These are phyloP conservation scores for Paraconiothyrium brasiliense DNA, from an alignment of 2,329 filamentous ascomycete species.

Conservation along the genomic window DNA sequence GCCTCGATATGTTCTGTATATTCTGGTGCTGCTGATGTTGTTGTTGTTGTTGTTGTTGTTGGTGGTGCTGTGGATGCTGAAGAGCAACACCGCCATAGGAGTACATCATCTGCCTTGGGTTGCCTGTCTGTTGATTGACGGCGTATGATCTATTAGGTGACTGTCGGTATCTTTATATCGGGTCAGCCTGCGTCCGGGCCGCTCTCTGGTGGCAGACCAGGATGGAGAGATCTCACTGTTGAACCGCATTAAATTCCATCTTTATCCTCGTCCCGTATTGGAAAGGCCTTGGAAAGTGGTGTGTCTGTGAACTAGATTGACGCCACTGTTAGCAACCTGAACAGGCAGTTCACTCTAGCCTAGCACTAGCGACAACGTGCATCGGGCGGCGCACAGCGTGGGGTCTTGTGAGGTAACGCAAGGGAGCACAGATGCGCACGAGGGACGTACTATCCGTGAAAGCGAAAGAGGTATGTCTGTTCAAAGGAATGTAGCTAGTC, in stretches of 20 bases:
- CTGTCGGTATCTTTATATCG: conserved; percentile 46
- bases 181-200: conserved; percentile 30
- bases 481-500: conserved; percentile 49
- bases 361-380: conserved; percentile 30
- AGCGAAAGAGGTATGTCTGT: conserved; percentile 34
- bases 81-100: conserved; percentile 39
- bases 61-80: conserved; percentile 34
- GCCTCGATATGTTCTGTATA: conserved; percentile 40
- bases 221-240: conserved; percentile 44
- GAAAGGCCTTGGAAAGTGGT: conserved; percentile 35
- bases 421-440: conserved; percentile 34
- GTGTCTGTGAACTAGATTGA: conserved; percentile 30
- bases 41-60: conserved; percentile 13
- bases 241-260: conserved; percentile 55
- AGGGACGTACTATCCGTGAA: conserved; percentile 39
- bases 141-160: conserved; percentile 48
- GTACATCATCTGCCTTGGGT: conserved; percentile 49
- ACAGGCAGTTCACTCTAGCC: conserved; percentile 29
- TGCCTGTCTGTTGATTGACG: conserved; percentile 40
- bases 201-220: conserved; percentile 20
- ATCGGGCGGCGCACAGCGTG: conserved; percentile 31
- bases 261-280: conserved; percentile 41
- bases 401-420: conserved; percentile 32
- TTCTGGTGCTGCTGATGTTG: conserved; percentile 29
- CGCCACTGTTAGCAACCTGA: conserved; percentile 38